phyloP scores from a whole-genome alignment of 148 eudicot species.

The Rhododendron molle region DNA sequence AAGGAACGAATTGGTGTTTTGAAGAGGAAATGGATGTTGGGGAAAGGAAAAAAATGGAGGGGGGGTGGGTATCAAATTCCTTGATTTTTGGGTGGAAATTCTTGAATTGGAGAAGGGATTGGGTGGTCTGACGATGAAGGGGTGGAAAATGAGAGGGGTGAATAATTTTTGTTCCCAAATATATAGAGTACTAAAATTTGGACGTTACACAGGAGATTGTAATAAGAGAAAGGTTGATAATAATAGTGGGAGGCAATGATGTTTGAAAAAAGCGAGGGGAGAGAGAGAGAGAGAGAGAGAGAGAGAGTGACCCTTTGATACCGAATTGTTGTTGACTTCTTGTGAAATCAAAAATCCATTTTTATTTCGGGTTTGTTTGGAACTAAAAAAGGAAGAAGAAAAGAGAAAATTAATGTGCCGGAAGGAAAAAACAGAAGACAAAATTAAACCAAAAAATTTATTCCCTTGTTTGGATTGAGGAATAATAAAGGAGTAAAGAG shows the following conservation, averaged over 20 bases:
- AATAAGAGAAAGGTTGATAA: not conserved
- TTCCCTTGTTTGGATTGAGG: not conserved
- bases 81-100: not conserved
- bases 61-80: not conserved
- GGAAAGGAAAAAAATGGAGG: no score
- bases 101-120: not conserved
- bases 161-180: not conserved
- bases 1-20: not conserved
- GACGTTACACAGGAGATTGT: conserved; percentile 9
- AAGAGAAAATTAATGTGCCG: no score
- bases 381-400: no score
- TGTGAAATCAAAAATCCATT: not conserved
- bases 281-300: not conserved
- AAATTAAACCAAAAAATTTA: no score
- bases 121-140: not conserved
- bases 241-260: not conserved
- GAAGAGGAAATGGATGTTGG: not conserved
- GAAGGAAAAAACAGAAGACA: no score
- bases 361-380: not conserved
- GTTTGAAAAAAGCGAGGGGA: not conserved
- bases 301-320: not conserved
- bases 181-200: not conserved
- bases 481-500: not conserved
- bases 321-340: not conserved
- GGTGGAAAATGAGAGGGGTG: not conserved